Base-by-base conservation (phyloP, 2,329 filamentous ascomycete genomes). In the Colletotrichum sp. region DNA sequence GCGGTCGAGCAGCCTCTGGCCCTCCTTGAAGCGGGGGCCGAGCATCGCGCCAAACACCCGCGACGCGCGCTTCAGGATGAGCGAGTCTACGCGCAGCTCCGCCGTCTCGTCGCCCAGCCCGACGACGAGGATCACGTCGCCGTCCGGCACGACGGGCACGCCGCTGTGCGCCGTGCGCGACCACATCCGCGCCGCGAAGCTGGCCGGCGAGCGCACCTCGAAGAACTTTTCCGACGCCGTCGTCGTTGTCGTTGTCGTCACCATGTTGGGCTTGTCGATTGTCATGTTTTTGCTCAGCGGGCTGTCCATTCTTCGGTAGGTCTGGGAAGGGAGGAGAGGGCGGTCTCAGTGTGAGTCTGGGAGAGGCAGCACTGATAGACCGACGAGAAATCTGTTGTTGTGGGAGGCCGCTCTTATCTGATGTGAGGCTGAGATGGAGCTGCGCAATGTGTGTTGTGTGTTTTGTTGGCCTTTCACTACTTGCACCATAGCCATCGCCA, bases 11-110 rank as follows among this genome's bases (percentile, higher is more conserved):
- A 81, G 72, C 6, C 68, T 65, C 26, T 78, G 67, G 8, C 79
- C 80, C 63, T 81, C 81, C 13, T 64, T 71, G 60, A 81, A 81
- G 65, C 72, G 77, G 7, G 71, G 69, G 8, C 74, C 65, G 2
- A 82, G 77, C 81, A 82, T 82, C 21, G 79, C 78, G 39, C 76
- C 78, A 65, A 82, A 81, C 1, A 82, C 80, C 3, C 78, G 71
- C 5, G 81, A 82, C 16, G 80, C 79, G 12, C 79, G 75, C n/a
- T 72, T 79, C 9, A 84, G 71, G 36, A 81, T 79, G 30, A 72
- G 52, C 5, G 79, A 81, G 59, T 79, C 60, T 26, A 78, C 69
- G 13, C 66, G 75, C 5, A 80, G 63, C 63, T 75, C 76, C 30
- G 39, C 67, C 32, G 72, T 63, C 30, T 70, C 74, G 39, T 73